Conservation (phyloP, 108 stramenopile species). For the Pseudonitzschia multistriata region DNA sequence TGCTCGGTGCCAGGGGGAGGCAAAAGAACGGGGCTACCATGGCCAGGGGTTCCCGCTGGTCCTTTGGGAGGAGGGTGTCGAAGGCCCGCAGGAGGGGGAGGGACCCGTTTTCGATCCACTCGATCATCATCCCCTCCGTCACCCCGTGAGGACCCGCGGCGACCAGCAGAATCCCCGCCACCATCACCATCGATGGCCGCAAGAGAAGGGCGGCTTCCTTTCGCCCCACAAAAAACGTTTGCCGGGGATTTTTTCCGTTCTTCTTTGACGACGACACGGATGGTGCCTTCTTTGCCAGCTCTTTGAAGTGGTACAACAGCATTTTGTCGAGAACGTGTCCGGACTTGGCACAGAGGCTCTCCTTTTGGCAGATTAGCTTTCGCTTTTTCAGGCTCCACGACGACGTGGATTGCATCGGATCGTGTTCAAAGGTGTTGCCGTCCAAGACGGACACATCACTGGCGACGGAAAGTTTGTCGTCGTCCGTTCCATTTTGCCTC, state of each 20-base stretch:
- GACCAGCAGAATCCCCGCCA: conserved; percentile 50
- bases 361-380: background rate
- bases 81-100: conserved; percentile 60
- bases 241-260: background rate
- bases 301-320: background rate
- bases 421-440: background rate
- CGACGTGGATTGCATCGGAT: background rate
- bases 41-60: conserved; percentile 32
- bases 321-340: background rate
- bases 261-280: background rate
- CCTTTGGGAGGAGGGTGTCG: conserved; percentile 30
- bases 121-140: conserved; percentile 39
- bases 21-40: conserved; percentile 40
- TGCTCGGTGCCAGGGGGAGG: conserved; percentile 17
- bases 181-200: conserved; percentile 47
- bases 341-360: background rate
- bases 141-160: conserved; percentile 53
- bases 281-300: background rate
- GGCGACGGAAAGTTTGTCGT: background rate
- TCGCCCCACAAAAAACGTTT: conserved; percentile 13
- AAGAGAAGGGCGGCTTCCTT: conserved; percentile 50
- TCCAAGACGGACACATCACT: conserved; percentile 1
- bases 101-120: conserved; percentile 58
- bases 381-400: background rate
- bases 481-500: background rate